A percentile compares a stretch with the other conserved stretches of the same genome.
These are phyloP conservation scores for Juglanconis juglandina DNA, from an alignment of 2,329 filamentous ascomycete species.

Conservation along the genomic window DNA sequence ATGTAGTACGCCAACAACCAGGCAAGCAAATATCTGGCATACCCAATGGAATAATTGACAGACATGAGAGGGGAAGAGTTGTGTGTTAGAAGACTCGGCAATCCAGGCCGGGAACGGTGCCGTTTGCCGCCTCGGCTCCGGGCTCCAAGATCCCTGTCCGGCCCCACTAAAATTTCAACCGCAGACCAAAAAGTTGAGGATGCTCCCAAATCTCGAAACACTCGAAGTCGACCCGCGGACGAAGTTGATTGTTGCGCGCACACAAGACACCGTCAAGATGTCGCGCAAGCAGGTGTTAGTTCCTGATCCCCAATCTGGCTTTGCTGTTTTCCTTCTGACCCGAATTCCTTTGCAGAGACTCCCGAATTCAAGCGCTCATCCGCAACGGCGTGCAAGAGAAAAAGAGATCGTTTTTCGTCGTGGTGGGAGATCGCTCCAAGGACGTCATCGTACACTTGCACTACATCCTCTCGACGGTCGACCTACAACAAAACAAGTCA, in stretches of 20 bases:
- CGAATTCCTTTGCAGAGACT: constrained; percentile 56
- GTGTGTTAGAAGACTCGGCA: too few relatives aligned
- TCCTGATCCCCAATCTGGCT: neutral
- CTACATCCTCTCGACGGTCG: constrained; percentile 85
- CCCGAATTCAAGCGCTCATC: constrained; percentile 86
- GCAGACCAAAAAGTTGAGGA: neutral
- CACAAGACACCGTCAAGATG: constrained; percentile 39
- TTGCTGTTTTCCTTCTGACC: constrained; percentile 3
- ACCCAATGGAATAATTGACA: too few relatives aligned
- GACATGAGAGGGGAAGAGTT: too few relatives aligned
- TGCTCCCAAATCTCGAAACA: neutral
- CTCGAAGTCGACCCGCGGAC: neutral
- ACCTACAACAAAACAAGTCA: constrained; percentile 92
- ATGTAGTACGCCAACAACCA: too few relatives aligned
- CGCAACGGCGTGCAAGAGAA: constrained; percentile 91
- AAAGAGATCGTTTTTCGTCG: constrained; percentile 96
- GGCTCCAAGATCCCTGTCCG: neutral
- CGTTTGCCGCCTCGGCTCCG: constrained; percentile 1
- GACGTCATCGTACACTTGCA: constrained; percentile 94
- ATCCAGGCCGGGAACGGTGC: too few relatives aligned
- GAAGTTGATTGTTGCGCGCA: constrained; percentile 2
- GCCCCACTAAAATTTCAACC: constrained; percentile 19
- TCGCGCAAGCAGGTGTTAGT: constrained; percentile 57
- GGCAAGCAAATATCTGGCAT: too few relatives aligned
- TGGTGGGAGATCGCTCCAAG: constrained; percentile 90